Conservation (phyloP, 305 asterid species). For the Solanum aculeatissimum region DNA sequence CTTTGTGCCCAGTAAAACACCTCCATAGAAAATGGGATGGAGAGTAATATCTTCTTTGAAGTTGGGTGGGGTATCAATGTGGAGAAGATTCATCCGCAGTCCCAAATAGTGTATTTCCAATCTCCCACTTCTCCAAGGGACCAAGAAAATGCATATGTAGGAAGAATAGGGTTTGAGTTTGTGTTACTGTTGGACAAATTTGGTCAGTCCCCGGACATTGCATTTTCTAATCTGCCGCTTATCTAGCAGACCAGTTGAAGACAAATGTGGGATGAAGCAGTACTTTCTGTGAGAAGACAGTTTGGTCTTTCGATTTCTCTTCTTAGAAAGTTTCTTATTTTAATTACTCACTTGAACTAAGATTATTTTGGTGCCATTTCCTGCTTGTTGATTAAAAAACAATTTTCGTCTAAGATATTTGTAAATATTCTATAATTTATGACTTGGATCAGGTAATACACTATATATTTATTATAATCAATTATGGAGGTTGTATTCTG, state of each 20-base stretch:
- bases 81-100: background rate
- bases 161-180: background rate
- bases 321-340: background rate
- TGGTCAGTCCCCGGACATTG: background rate
- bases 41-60: background rate
- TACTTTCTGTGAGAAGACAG: background rate
- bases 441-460: background rate
- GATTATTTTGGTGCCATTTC: background rate
- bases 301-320: background rate
- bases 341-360: background rate
- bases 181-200: background rate
- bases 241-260: background rate
- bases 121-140: background rate
- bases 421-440: background rate
- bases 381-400: background rate
- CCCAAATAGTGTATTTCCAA: background rate
- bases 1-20: background rate
- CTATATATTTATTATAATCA: background rate
- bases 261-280: background rate
- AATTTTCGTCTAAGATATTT: background rate
- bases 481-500: background rate
- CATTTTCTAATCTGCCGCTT: background rate
- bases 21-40: background rate
- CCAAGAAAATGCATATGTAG: background rate
- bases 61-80: background rate